Evolutionary conservation across 805 yeast genomes (phyloP), one percentile per base, ranked within the genome.

Genomic region (Barnettozyma wickerhamii): DNA sequence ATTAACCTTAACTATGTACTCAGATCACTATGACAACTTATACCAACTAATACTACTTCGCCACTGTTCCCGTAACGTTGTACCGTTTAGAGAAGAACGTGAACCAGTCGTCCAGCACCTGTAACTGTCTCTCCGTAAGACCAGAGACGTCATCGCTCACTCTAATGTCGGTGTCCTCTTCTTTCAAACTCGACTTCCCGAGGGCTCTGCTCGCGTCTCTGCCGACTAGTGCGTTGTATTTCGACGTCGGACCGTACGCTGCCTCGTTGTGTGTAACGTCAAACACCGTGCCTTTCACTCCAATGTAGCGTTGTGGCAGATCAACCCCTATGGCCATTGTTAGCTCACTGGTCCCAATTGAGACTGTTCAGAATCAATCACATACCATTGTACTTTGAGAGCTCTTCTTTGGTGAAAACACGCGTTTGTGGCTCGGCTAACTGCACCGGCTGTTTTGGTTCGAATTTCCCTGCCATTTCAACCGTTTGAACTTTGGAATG

Each of bases 151-250:
- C 74, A 75, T 79, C 76, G 17, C 79, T 63, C 4, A 63, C 59
- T 0, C 40, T 42, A 1, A 48, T 50, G 31, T 63, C 66, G 1
- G 75, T 73, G 46, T 80, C 84, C 41, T 68, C 76, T 0, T 68
- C 65, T n/a, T 72, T 68, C 42, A 81, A 58, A 15, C 81, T 73
- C 39, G 86, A 79, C 52, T 80, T 75, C 2, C 85, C 96, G 39
- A 87, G 65, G 3, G 91, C 83, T 43, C 93, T 65, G 26, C 86
- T 76, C 18, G 86, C 85, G 50, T 87, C 96, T 47, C 74, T 77
- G 5, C 91, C 96, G 9, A 79, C 85, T 31, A 87, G 69, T 6
- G 70, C 76, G 52, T 78, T 79, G 60, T 87, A 88, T 18, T 81
- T 79, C 45, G 77, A 75, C 0, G 89, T 90, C 3, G 82, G 81